phyloP scores from a whole-genome alignment of 2,329 filamentous ascomycete genomes.

The Nothophoma quercina region DNA sequence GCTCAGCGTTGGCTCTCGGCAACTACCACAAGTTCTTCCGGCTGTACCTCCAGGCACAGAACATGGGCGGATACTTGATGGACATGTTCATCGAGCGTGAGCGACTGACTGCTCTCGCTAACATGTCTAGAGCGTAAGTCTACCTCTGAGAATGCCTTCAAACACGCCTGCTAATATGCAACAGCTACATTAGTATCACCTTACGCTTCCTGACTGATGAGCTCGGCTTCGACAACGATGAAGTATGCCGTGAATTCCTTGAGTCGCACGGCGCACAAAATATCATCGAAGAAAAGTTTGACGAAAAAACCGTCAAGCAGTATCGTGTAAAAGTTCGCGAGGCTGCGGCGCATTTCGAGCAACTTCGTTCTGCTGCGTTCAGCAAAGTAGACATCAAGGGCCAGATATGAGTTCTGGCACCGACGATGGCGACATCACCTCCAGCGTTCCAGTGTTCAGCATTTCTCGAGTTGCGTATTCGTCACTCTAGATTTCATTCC shows the following conservation, averaged over 20 bases:
- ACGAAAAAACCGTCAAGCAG: slow-evolving; percentile 38
- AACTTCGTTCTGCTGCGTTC: slow-evolving; percentile 76
- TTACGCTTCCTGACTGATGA: slow-evolving; percentile 94
- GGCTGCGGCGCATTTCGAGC: slow-evolving; percentile 71
- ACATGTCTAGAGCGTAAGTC: slow-evolving; percentile 93
- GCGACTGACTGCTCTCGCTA: slow-evolving; percentile 86
- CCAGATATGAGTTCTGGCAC: slow-evolving; percentile 73
- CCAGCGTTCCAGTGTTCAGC: slow-evolving; percentile 2
- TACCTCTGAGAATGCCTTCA: too few relatives aligned
- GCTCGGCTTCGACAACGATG: slow-evolving; percentile 92
- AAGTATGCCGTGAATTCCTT: slow-evolving; percentile 90
- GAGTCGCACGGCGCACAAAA: slow-evolving; percentile 78
- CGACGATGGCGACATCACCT: slow-evolving; percentile 8
- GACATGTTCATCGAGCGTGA: slow-evolving; percentile 98
- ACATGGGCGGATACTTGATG: slow-evolving; percentile 98
- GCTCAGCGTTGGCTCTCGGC: slow-evolving; percentile 87
- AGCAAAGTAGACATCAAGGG: slow-evolving; percentile 94
- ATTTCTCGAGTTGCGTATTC: slow-evolving; percentile 20
- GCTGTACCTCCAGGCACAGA: slow-evolving; percentile 90
- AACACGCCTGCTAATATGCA: slow-evolving; percentile 55
- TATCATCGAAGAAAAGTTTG: slow-evolving; percentile 78
- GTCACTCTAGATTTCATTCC: slow-evolving; percentile 22
- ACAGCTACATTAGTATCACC: slow-evolving; percentile 89
- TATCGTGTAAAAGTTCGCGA: slow-evolving; percentile 66
- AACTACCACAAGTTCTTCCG: slow-evolving; percentile 99